Base-by-base conservation (phyloP, 768 basidiomycete genomes). In the Calvatia gigantea region DNA sequence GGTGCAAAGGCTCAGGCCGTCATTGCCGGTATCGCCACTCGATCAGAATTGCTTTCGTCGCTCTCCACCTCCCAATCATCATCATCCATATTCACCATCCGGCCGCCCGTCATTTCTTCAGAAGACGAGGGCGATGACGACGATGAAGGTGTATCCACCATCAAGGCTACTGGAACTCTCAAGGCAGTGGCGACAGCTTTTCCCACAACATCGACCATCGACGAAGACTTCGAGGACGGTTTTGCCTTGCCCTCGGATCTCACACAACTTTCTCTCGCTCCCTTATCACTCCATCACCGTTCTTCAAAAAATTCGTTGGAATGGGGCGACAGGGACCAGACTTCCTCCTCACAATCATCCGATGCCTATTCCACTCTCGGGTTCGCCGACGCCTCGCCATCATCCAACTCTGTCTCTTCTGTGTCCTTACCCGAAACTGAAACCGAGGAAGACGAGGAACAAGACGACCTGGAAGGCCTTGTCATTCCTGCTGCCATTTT, bases 311-410 rank as follows among this genome's bases (percentile, higher is more conserved):
- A 82, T 48, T 91, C 91, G 0, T 76, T 93, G 25, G 90, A 91
- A 71, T 92, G 90, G 89, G 77, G 87, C 28, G 90, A 92, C 71
- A 89, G 83, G 66, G 89, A 93, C 63, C 83, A 88, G 42, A 88
- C 91, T 1, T 84, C 81, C 4, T 90, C 89, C 5, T 90, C 89
- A 12, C 88, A 89, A 64, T 92, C 90, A n/a, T 93, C 91, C 21
- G 91, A 93, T 67, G 82, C 88, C 7, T 91, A 89, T 62, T 91
- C 91, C 37, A 80, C 85, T 19, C 79, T 93, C 32, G 86, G 89
- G 47, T 86, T 92, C 60, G 82, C 83, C 38, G 85, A 85, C 60
- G 80, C 79, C 17, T 86, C 83, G 2, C 80, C 83, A 3, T 91
- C 88, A 11, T 89, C 87, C 25, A 85, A 83, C 57, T 89, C 86